These are phyloP conservation scores for Cichorium intybus DNA, from an alignment of 140 eudicot genomes.

Conservation along the genomic window DNA sequence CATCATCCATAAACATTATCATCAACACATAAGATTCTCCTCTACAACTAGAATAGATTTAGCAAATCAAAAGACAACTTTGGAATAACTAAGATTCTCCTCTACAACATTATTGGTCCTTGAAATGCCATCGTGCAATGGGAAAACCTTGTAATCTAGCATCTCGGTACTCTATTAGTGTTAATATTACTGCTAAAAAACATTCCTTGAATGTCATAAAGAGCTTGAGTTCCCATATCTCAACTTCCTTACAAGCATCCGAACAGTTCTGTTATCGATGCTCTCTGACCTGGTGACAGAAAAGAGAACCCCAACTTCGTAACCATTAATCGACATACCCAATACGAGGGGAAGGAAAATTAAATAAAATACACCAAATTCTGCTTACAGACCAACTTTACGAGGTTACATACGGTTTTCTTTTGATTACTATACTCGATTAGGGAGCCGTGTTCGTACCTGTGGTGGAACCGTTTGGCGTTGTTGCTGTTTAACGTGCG, in stretches of 20 bases:
- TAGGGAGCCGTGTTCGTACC: too few species aligned
- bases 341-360: neutral
- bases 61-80: too few species aligned
- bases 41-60: too few species aligned
- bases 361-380: neutral
- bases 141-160: neutral
- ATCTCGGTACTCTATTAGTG: slow-evolving; percentile 7
- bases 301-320: neutral
- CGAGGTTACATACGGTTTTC: too few species aligned
- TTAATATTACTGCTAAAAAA: neutral
- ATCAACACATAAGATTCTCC: too few species aligned
- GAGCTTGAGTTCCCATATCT: slow-evolving; percentile 7
- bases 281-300: neutral
- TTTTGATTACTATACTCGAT: too few species aligned
- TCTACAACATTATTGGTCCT: too few species aligned
- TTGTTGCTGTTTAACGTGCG: too few species aligned
- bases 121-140: slow-evolving; percentile 14
- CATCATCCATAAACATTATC: too few species aligned
- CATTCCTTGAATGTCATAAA: slow-evolving; percentile 7
- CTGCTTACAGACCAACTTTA: too few species aligned
- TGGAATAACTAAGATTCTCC: too few species aligned
- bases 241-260: slow-evolving; percentile 15
- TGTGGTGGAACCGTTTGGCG: too few species aligned
- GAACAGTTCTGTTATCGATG: neutral
- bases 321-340: neutral